Evolutionary conservation across 2,329 filamentous ascomycete species (phyloP).

Genomic region (Sclerotiophoma versabilis): DNA sequence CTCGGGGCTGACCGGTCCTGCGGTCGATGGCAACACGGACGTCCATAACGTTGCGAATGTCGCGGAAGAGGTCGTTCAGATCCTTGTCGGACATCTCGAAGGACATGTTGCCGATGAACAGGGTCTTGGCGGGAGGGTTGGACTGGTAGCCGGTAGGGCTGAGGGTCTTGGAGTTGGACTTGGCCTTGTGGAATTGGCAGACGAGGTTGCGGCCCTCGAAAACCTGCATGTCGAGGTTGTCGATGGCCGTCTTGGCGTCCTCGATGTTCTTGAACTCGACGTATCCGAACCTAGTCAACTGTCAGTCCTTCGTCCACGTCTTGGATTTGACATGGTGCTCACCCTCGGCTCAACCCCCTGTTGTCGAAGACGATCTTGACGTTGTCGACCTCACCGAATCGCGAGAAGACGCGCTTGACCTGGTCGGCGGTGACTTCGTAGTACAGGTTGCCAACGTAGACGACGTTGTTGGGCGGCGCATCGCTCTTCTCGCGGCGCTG

Average conservation of each 20-base stretch:
- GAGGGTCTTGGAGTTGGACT: slow-evolving; percentile 19
- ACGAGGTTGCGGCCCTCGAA: slow-evolving; percentile 70
- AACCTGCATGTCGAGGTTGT: slow-evolving; percentile 64
- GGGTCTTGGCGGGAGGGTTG: slow-evolving; percentile 65
- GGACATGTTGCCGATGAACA: slow-evolving; percentile 87
- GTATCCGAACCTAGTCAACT: slow-evolving; percentile 67
- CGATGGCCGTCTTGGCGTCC: slow-evolving; percentile 63
- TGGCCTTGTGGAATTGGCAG: slow-evolving; percentile 63
- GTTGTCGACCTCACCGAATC: slow-evolving; percentile 63
- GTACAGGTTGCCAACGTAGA: slow-evolving; percentile 74
- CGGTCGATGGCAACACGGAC: slow-evolving; percentile 85
- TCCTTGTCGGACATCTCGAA: slow-evolving; percentile 87
- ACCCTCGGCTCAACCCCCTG: slow-evolving; percentile 74
- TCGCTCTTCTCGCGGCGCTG: slow-evolving; percentile 9
- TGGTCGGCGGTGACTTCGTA: slow-evolving; percentile 71
- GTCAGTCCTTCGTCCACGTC: slow-evolving; percentile 17
- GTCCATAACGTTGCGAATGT: slow-evolving; percentile 73
- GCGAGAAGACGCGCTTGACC: slow-evolving; percentile 65
- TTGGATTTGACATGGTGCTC: slow-evolving; percentile 31
- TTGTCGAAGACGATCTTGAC: slow-evolving; percentile 66
- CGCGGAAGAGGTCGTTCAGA: slow-evolving; percentile 77
- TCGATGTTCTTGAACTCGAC: slow-evolving; percentile 64
- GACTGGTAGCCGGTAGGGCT: neutral
- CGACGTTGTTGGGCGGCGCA: slow-evolving; percentile 43
- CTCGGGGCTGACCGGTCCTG: slow-evolving; percentile 78